phyloP scores from a whole-genome alignment of 345 rosid species.

The Camelina laxa region DNA sequence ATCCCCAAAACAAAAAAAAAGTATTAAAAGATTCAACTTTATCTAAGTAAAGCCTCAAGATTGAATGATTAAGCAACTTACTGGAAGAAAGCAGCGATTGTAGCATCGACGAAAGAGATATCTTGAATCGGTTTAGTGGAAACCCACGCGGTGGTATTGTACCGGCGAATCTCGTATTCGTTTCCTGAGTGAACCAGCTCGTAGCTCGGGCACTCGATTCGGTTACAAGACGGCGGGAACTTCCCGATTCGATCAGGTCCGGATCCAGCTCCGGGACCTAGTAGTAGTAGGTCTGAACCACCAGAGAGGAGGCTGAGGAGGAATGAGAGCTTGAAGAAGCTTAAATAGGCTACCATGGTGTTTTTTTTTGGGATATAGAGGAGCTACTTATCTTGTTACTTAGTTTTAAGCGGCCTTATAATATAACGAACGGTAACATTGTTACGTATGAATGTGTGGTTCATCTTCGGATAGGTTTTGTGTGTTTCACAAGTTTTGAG shows the following conservation, averaged over 20 bases:
- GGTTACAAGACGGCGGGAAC: constrained; percentile 69
- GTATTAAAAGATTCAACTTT: background rate
- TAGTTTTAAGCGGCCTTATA: background rate
- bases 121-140: constrained; percentile 71
- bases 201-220: constrained; percentile 81
- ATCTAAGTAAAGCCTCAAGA: background rate
- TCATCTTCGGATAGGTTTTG: constrained; percentile 40
- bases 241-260: constrained; percentile 10
- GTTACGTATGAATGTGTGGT: constrained; percentile 38
- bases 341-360: constrained; percentile 46
- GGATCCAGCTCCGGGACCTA: constrained; percentile 31
- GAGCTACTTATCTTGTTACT: background rate
- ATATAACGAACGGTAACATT: background rate
- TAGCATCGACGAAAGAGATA: constrained; percentile 75
- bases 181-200: constrained; percentile 56
- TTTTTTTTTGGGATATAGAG: background rate
- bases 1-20: background rate
- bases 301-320: constrained; percentile 58
- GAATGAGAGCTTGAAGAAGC: constrained; percentile 50
- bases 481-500: background rate
- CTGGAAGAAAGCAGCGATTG: constrained; percentile 74
- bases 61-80: constrained; percentile 27
- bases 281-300: constrained; percentile 21
- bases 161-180: constrained; percentile 75
- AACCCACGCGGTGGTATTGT: constrained; percentile 64